These are phyloP conservation scores for Metschnikowia peoriensis DNA, from an alignment of 805 yeast species.

Conservation along the genomic window DNA sequence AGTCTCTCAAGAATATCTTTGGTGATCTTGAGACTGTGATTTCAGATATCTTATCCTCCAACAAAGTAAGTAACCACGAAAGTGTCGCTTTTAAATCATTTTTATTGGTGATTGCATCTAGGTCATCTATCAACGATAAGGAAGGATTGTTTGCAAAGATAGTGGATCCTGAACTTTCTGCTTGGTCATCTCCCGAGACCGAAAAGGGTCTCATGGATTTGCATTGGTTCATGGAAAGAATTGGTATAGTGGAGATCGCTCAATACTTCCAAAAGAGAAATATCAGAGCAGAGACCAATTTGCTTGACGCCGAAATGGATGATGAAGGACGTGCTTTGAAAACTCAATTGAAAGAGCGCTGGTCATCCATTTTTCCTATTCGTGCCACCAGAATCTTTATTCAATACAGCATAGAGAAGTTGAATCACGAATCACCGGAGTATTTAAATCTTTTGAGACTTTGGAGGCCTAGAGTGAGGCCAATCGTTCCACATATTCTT, in stretches of 20 bases:
- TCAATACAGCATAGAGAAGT: constrained; percentile 91
- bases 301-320: constrained; percentile 82
- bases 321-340: constrained; percentile 79
- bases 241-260: constrained; percentile 92
- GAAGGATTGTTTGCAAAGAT: constrained; percentile 77
- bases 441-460: constrained; percentile 65
- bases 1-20: constrained; percentile 75
- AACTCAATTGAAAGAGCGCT: constrained; percentile 76
- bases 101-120: constrained; percentile 83
- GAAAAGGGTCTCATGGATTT: constrained; percentile 85
- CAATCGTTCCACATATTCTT: constrained; percentile 86
- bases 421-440: constrained; percentile 75
- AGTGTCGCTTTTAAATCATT: constrained; percentile 92
- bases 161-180: constrained; percentile 88
- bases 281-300: constrained; percentile 71
- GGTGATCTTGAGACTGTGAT: constrained; percentile 82
- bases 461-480: constrained; percentile 93
- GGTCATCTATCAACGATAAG: constrained; percentile 72
- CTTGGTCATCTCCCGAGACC: constrained; percentile 92
- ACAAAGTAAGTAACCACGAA: constrained; percentile 84
- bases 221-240: constrained; percentile 97
- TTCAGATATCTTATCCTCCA: constrained; percentile 60
- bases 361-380: constrained; percentile 94
- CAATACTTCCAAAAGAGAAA: constrained; percentile 82
- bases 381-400: constrained; percentile 93